Conservation (phyloP, 345 rosid species). For the Firmiana major region DNA sequence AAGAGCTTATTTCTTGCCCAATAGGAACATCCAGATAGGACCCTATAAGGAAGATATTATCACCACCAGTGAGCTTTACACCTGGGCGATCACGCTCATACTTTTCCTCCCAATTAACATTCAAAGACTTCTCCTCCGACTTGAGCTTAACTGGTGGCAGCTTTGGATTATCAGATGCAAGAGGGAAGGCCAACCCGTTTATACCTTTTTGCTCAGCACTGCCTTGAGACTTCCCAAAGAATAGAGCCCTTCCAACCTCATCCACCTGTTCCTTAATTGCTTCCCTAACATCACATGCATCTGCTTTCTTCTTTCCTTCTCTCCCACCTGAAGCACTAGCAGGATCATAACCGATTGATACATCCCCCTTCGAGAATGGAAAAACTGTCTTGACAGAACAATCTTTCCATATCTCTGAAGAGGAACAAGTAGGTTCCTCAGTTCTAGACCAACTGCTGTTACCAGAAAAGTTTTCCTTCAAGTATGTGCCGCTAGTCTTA, state of each 20-base stretch:
- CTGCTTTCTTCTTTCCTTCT: slow-evolving; percentile 66
- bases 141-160: slow-evolving; percentile 96
- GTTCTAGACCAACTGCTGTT: slow-evolving; percentile 45
- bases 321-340: slow-evolving; percentile 44
- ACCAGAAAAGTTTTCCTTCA: slow-evolving; percentile 33
- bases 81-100: slow-evolving; percentile 67
- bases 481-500: slow-evolving; percentile 29
- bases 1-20: slow-evolving; percentile 86
- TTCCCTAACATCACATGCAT: slow-evolving; percentile 41
- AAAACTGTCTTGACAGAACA: slow-evolving; percentile 68
- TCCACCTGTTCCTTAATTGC: slow-evolving; percentile 87
- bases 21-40: slow-evolving; percentile 88
- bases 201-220: slow-evolving; percentile 46
- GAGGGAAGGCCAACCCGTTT: slow-evolving; percentile 48
- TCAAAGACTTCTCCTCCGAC: slow-evolving; percentile 76
- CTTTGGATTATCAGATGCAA: slow-evolving; percentile 54
- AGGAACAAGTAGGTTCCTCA: slow-evolving; percentile 42
- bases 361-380: slow-evolving; percentile 57
- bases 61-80: slow-evolving; percentile 50
- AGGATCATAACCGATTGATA: slow-evolving; percentile 41
- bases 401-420: slow-evolving; percentile 65
- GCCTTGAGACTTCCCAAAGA: slow-evolving; percentile 56
- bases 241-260: slow-evolving; percentile 82
- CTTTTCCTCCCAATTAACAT: slow-evolving; percentile 81
- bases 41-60: slow-evolving; percentile 69